Base-by-base conservation (phyloP, 768 basidiomycete species). In the Kwoniella pini region DNA sequence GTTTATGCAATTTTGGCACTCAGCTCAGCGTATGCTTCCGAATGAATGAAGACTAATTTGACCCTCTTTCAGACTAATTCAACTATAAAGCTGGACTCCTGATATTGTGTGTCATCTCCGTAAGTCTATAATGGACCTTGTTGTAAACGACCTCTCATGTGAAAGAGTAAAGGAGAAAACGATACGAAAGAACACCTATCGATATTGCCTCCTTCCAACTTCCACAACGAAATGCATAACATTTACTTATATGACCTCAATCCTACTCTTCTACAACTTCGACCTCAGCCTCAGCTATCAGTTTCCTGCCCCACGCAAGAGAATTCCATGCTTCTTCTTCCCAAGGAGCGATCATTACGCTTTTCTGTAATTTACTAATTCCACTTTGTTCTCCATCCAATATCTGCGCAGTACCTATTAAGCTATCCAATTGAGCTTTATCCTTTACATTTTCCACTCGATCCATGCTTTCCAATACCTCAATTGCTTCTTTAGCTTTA, bases 261-360 rank as follows among this genome's bases (percentile, higher is more conserved):
- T 39, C 38, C 19, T 43, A 43, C 55, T 57, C 55, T 36, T 7
- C 33, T 36, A 7, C 15, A 15, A 15, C 33, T 36, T 15, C 33
- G 19, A 12, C 50, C 30, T 61, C 59, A 2, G 59, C 52, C 33
- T 67, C 62, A 27, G 45, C 64, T 9, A 63, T 31, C 11, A 59
- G 19, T 53, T 56, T 62, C 26, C 40, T 57, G 10, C 54, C 63
- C 72, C 69, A 69, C 4, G 60, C 65, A 54, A 71, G 44, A 30
- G 52, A 65, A 49, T 64, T 63, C 72, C 72, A 70, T 3, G 43
- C 56, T 21, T 61, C 55, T 26, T 44, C 45, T 26, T 65, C 74
- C 69, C 72, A 77, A 0, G 76, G 76, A 15, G 65, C 48, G 15
- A 68, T 46, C 59, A 68, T 64, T 21, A 73, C 70, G 19, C 57